Evolutionary conservation across 495 filamentous ascomycete species (phyloP).

Genomic region (Physcia stellaris): DNA sequence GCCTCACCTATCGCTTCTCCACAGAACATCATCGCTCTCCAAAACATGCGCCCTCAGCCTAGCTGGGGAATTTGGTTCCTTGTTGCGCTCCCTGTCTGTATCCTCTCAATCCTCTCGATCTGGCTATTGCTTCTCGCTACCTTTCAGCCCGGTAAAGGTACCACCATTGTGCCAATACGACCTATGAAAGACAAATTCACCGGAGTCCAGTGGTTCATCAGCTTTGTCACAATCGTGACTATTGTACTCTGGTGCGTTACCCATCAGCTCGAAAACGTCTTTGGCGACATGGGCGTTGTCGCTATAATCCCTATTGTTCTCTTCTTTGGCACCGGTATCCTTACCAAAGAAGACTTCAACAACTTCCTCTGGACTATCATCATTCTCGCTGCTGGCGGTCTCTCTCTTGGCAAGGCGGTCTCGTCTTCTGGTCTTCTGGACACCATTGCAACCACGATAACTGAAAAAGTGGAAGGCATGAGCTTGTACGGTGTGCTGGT

Average conservation of each 20-base stretch:
- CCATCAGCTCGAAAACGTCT: conserved; percentile 72
- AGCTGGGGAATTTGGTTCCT: conserved; percentile 97
- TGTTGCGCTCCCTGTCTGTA: conserved; percentile 80
- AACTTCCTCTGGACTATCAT: conserved; percentile 99
- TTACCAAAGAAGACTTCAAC: conserved; percentile 99
- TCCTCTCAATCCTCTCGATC: conserved; percentile 77
- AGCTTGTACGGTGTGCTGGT: conserved; percentile 80
- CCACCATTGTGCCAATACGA: conserved; percentile 83
- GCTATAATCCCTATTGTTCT: conserved; percentile 90
- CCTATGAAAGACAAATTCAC: conserved; percentile 78
- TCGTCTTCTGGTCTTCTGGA: conserved; percentile 87
- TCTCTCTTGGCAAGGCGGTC: conserved; percentile 89
- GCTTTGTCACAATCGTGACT: conserved; percentile 66
- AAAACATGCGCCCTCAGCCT: conserved; percentile 83
- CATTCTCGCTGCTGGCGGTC: conserved; percentile 87
- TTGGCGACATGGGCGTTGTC: conserved; percentile 97
- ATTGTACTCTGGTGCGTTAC: conserved; percentile 87
- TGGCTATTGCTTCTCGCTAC: conserved; percentile 76
- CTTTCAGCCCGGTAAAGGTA: conserved; percentile 71
- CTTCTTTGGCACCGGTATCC: conserved; percentile 93
- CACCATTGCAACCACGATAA: conserved; percentile 68
- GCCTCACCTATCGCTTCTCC: conserved; percentile 93
- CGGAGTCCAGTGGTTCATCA: conserved; percentile 88
- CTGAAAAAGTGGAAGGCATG: conserved; percentile 54
- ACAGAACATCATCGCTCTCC: conserved; percentile 90